Percentiles rank a stretch among this genome's conserved stretches.
phyloP scores from a whole-genome alignment of 148 eudicot genomes.

The Selenicereus undatus region DNA sequence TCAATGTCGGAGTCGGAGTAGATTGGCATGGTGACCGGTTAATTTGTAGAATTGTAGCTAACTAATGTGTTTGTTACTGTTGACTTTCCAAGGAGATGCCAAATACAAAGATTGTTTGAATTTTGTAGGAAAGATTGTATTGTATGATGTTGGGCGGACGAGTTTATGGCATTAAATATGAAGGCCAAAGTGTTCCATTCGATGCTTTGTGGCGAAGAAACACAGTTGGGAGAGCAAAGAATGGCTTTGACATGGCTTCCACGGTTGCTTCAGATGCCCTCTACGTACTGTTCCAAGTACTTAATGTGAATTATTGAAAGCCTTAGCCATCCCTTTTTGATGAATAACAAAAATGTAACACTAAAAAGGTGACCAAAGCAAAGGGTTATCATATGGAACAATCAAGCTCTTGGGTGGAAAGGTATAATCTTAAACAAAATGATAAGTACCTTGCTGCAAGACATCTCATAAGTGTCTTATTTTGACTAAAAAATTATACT shows the following conservation, averaged over 20 bases:
- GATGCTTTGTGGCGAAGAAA: conserved; percentile 30
- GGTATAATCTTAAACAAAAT: no score
- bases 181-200: conserved; percentile 17
- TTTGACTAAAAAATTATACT: no score
- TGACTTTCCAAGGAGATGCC: not conserved
- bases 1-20: conserved; percentile 31
- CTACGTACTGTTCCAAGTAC: no score
- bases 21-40: conserved; percentile 21
- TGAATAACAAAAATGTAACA: no score
- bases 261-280: conserved; percentile 27
- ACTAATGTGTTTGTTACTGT: not conserved
- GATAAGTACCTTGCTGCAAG: no score
- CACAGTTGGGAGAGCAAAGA: conserved; percentile 27
- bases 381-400: not conserved
- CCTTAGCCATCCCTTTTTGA: not conserved
- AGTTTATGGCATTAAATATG: not conserved
- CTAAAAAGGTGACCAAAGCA: not conserved
- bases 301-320: no score
- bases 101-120: not conserved
- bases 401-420: no score
- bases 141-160: no score
- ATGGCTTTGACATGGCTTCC: conserved; percentile 36
- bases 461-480: no score
- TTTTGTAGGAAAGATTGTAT: no score
- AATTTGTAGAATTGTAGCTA: no score